Conservation (phyloP, 352 stramenopile species). For the Phytophthora tubulina region DNA sequence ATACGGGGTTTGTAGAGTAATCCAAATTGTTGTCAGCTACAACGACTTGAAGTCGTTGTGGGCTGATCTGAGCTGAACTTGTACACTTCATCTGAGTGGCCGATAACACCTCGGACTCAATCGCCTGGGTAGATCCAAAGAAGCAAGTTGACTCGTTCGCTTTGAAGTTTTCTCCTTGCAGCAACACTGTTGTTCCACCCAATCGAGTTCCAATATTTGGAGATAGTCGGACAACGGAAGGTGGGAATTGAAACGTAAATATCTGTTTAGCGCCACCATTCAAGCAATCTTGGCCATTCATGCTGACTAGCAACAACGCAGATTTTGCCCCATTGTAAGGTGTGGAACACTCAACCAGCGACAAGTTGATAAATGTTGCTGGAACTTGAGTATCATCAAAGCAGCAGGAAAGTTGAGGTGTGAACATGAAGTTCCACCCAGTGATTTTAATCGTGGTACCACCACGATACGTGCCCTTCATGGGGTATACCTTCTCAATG, state of each 20-base stretch:
- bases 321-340: constrained; percentile 40
- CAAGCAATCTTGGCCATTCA: constrained; percentile 69
- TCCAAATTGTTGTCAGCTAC: constrained; percentile 80
- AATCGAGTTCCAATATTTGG: constrained; percentile 52
- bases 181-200: constrained; percentile 59
- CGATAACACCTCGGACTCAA: constrained; percentile 37
- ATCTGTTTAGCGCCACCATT: constrained; percentile 41
- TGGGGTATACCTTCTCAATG: constrained; percentile 42
- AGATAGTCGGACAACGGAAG: constrained; percentile 40
- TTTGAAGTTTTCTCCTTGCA: constrained; percentile 57
- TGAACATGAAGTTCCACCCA: constrained; percentile 65
- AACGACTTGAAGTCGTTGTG: constrained; percentile 39
- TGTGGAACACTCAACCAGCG: constrained; percentile 62
- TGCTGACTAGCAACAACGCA: constrained; percentile 52
- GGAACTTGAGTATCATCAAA: constrained; percentile 62
- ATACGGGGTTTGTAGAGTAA: constrained; percentile 47
- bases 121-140: constrained; percentile 38
- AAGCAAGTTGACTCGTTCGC: constrained; percentile 50
- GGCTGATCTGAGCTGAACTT: constrained; percentile 42
- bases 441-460: constrained; percentile 53
- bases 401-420: constrained; percentile 66
- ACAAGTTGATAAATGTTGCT: constrained; percentile 75
- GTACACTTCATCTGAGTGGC: constrained; percentile 55
- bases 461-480: constrained; percentile 42
- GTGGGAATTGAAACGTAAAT: constrained; percentile 56